phyloP scores from a whole-genome alignment of 2,329 filamentous ascomycete genomes.

The Pseudopyricularia javanii region DNA sequence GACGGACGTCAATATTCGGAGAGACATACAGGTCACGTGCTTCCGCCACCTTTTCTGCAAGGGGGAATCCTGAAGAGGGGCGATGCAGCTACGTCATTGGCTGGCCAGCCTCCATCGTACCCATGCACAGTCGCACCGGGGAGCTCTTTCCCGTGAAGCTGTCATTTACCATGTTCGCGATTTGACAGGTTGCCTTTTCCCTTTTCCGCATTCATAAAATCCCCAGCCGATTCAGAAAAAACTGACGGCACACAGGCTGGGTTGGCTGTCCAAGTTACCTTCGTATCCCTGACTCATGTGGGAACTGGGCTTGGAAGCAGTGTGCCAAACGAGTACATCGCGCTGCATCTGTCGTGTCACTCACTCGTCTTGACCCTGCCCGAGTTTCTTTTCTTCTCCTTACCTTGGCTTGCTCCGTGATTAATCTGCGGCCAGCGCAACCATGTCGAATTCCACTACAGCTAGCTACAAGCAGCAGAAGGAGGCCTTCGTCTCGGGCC shows the following conservation, averaged over 20 bases:
- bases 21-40: too few species aligned
- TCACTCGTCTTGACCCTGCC: background rate
- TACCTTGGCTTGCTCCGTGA: background rate
- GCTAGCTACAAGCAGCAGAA: slow-evolving; percentile 79
- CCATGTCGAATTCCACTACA: slow-evolving; percentile 24
- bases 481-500: slow-evolving; percentile 88
- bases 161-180: slow-evolving; percentile 2
- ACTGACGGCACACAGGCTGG: too few species aligned
- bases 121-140: background rate
- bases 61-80: background rate
- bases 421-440: background rate
- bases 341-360: background rate
- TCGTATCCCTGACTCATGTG: background rate
- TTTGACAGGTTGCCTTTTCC: slow-evolving; percentile 2
- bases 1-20: too few species aligned
- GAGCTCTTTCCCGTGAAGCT: background rate
- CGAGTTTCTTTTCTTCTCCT: background rate
- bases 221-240: too few species aligned
- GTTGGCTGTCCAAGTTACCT: background rate
- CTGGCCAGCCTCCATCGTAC: background rate
- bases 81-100: background rate
- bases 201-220: too few species aligned
- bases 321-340: background rate
- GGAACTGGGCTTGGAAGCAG: background rate
- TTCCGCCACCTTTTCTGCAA: background rate